phyloP scores from a whole-genome alignment of 805 yeast genomes.

The Hanseniaspora occidentalis region DNA sequence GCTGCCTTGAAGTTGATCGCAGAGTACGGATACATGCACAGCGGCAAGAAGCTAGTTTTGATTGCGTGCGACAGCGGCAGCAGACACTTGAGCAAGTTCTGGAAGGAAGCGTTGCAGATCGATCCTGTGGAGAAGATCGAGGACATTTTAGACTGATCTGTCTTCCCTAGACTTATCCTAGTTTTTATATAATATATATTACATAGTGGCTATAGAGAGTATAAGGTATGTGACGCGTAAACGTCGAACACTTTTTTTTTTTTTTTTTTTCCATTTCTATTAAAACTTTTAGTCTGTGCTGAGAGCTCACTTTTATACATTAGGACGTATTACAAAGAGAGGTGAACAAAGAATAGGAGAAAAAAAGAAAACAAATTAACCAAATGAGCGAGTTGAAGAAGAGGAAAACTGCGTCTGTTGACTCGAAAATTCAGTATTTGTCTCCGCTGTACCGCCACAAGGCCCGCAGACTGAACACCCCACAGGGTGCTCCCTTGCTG shows the following conservation, averaged over 20 bases:
- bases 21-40: conserved; percentile 25
- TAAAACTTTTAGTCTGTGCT: too few relatives aligned
- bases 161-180: neutral
- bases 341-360: too few relatives aligned
- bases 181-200: too few relatives aligned
- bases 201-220: too few relatives aligned
- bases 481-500: neutral
- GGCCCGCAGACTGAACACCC: neutral
- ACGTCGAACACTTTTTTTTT: too few relatives aligned
- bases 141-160: conserved; percentile 15
- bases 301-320: too few relatives aligned
- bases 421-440: neutral
- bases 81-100: conserved; percentile 82
- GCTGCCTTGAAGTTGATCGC: conserved; percentile 62
- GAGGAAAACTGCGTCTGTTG: neutral
- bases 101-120: conserved; percentile 52
- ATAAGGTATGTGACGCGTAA: too few relatives aligned
- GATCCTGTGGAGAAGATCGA: conserved; percentile 23
- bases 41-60: conserved; percentile 64
- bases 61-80: conserved; percentile 89
- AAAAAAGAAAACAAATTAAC: too few relatives aligned
- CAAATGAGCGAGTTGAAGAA: too few relatives aligned
- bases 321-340: too few relatives aligned
- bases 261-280: too few relatives aligned
- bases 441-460: neutral